phyloP scores from a whole-genome alignment of 2,329 filamentous ascomycete species.

The Lecanoromycetidae sp. region DNA sequence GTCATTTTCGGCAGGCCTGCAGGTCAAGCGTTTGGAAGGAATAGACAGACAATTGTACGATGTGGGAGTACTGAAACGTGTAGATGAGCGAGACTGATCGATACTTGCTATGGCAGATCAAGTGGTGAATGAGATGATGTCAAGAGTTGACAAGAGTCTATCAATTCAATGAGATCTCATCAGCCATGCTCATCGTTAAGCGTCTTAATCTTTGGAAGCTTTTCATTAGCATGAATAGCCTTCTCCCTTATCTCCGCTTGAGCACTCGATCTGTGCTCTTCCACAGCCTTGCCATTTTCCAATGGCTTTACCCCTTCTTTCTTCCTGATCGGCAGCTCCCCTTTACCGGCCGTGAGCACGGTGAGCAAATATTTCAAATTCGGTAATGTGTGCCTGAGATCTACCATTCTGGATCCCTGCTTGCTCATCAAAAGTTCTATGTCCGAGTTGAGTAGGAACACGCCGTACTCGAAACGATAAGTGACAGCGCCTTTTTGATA shows the following conservation, averaged over 20 bases:
- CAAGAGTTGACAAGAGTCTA: neutral
- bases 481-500: slow-evolving; percentile 59
- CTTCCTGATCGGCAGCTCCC: slow-evolving; percentile 45
- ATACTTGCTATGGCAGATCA: no score
- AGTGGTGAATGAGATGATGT: no score
- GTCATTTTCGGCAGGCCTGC: no score
- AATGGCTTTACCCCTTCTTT: slow-evolving; percentile 42
- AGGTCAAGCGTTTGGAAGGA: no score
- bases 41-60: no score
- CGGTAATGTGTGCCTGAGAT: slow-evolving; percentile 81
- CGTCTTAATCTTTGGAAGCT: neutral
- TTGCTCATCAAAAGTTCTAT: slow-evolving; percentile 59
- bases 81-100: no score
- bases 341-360: slow-evolving; percentile 68
- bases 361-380: slow-evolving; percentile 91
- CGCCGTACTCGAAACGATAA: slow-evolving; percentile 90
- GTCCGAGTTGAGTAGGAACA: slow-evolving; percentile 93
- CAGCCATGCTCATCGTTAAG: neutral
- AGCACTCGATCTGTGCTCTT: neutral
- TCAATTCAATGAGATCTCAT: no score
- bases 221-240: neutral
- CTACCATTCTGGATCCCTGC: slow-evolving; percentile 67
- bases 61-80: no score
- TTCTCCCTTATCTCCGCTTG: slow-evolving; percentile 1
- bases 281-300: neutral